phyloP scores from a whole-genome alignment of 345 rosid genomes.

The Kernera saxatilis region DNA sequence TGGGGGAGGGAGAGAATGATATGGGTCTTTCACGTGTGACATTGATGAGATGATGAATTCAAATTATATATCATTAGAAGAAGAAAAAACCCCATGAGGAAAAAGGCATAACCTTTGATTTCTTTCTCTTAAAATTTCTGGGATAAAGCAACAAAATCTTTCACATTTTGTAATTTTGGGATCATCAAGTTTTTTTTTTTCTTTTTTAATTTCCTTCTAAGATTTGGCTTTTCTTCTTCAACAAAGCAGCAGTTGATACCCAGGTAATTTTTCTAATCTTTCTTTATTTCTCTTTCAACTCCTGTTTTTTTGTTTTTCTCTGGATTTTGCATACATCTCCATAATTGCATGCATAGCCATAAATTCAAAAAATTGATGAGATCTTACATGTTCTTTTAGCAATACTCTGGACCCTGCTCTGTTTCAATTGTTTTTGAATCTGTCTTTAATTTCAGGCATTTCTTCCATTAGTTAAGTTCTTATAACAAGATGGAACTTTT shows the following conservation, averaged over 20 bases:
- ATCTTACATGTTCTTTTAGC: constrained; percentile 7
- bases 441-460: background rate
- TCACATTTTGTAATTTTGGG: constrained; percentile 31
- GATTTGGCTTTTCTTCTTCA: constrained; percentile 41
- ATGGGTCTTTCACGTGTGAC: constrained; percentile 33
- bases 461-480: background rate
- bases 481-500: background rate
- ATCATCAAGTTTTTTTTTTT: constrained; percentile 30
- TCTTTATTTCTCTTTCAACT: constrained; percentile 7
- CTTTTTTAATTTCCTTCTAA: constrained; percentile 6
- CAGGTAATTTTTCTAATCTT: constrained; percentile 44
- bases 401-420: background rate
- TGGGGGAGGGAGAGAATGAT: constrained; percentile 14
- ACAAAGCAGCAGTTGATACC: constrained; percentile 34
- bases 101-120: background rate
- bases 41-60: constrained; percentile 28
- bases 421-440: background rate
- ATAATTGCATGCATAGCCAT: constrained; percentile 21
- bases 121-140: background rate
- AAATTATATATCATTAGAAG: constrained; percentile 6
- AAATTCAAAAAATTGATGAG: background rate
- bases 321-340: constrained; percentile 1
- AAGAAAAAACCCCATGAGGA: background rate
- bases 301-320: background rate
- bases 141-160: background rate